These are phyloP conservation scores for Apostasia shenzhenica DNA, from an alignment of 106 monocot genomes.

Conservation along the genomic window DNA sequence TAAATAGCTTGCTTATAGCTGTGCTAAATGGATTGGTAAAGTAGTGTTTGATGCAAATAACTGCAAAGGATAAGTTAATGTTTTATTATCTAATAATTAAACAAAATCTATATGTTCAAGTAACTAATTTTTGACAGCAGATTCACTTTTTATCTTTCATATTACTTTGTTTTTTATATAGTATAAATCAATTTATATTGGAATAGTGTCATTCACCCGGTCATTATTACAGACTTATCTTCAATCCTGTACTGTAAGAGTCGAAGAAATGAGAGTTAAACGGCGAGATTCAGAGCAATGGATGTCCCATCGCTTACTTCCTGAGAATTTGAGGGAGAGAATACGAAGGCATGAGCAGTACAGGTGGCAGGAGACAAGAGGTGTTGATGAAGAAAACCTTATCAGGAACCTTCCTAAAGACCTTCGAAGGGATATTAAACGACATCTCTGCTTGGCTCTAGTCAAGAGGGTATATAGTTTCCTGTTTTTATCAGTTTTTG, in stretches of 20 bases:
- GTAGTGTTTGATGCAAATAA: no score
- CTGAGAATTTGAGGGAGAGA: conserved; percentile 64
- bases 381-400: conserved; percentile 75
- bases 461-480: conserved; percentile 59
- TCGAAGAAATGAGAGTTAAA: conserved; percentile 96
- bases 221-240: conserved; percentile 59
- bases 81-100: no score
- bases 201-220: background rate
- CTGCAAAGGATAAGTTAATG: no score
- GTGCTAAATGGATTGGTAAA: no score
- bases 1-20: no score
- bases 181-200: no score
- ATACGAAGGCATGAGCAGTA: conserved; percentile 86
- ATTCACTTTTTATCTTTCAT: no score
- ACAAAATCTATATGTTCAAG: no score
- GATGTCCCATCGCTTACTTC: conserved; percentile 89
- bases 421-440: conserved; percentile 86
- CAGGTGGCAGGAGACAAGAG: conserved; percentile 89
- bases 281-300: conserved; percentile 83
- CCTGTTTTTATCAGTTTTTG: background rate
- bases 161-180: no score
- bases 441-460: conserved; percentile 76
- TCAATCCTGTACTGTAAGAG: conserved; percentile 74
- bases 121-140: no score
- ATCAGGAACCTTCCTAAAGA: conserved; percentile 79